Conservation (phyloP, 1,284 basidiomycete genomes). For the Rhodotorula sp. region DNA sequence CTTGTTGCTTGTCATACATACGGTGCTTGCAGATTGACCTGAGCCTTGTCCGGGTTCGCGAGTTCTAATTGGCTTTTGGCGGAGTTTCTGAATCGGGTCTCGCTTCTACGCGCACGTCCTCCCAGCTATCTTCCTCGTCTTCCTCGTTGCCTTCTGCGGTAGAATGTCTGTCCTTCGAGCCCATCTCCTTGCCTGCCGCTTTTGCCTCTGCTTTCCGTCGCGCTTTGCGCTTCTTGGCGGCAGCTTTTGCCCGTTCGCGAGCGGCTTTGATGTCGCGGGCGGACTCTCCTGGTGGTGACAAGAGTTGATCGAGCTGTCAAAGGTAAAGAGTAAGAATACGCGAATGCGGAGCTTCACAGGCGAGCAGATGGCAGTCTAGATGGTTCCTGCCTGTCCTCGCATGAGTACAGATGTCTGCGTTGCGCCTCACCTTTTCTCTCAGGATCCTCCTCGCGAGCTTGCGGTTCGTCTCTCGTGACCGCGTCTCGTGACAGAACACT, state of each 20-base stretch:
- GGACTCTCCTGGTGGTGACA: constrained; percentile 41
- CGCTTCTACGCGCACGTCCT: background rate
- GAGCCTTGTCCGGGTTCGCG: background rate
- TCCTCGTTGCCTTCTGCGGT: constrained; percentile 11
- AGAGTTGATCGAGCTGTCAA: constrained; percentile 26
- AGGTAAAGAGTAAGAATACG: too few species aligned
- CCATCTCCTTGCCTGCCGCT: constrained; percentile 15
- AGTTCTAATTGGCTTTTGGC: too few species aligned
- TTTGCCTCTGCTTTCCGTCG: constrained; percentile 46
- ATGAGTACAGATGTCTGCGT: too few species aligned
- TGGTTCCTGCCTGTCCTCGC: too few species aligned
- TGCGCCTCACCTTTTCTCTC: constrained; percentile 41
- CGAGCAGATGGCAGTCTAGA: too few species aligned
- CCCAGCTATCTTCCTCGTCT: constrained; percentile 3
- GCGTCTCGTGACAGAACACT: constrained; percentile 52
- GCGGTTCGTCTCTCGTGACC: constrained; percentile 51
- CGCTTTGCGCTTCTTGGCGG: constrained; percentile 49
- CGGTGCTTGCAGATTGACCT: background rate
- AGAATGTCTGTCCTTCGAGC: constrained; percentile 4
- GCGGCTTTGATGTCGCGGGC: constrained; percentile 49
- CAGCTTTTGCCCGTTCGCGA: constrained; percentile 49
- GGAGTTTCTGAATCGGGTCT: too few species aligned
- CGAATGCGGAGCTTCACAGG: too few species aligned
- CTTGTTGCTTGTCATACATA: background rate
- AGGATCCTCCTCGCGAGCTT: constrained; percentile 50